Evolutionary conservation across 495 filamentous ascomycete genomes (phyloP).

Genomic region (Mycothermus thermophilus): DNA sequence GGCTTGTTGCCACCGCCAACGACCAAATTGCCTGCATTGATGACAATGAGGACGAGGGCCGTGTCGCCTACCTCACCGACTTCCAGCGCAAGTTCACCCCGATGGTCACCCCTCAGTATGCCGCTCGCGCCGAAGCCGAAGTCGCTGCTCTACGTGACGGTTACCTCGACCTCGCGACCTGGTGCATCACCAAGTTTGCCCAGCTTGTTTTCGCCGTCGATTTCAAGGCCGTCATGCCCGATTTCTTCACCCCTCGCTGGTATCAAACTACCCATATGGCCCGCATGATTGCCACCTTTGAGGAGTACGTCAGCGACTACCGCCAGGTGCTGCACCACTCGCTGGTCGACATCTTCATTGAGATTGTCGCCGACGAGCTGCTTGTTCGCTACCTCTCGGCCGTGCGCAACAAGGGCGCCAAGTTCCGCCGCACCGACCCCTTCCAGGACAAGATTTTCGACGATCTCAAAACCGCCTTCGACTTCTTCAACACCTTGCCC

Average conservation of each 20-base stretch:
- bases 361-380: conserved; percentile 82
- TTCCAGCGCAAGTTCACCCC: conserved; percentile 68
- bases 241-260: conserved; percentile 87
- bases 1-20: conserved; percentile 92
- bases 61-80: conserved; percentile 60
- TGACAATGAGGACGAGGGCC: conserved; percentile 59
- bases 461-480: conserved; percentile 74
- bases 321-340: conserved; percentile 63
- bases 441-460: conserved; percentile 84
- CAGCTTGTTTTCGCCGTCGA: conserved; percentile 75
- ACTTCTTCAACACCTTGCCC: conserved; percentile 47
- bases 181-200: conserved; percentile 76
- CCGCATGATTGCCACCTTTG: conserved; percentile 80
- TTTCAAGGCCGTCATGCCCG: conserved; percentile 63
- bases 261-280: conserved; percentile 71
- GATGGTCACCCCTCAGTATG: conserved; percentile 68
- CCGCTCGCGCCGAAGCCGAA: conserved; percentile 54
- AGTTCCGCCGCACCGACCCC: conserved; percentile 70
- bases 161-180: conserved; percentile 84
- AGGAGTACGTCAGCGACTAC: conserved; percentile 88
- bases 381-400: conserved; percentile 72
- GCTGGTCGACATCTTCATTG: conserved; percentile 74
- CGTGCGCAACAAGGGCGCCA: conserved; percentile 79
- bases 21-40: conserved; percentile 97
- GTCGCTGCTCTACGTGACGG: conserved; percentile 65